Conservation (phyloP, 2,329 filamentous ascomycete genomes). For the Aspergillus piperis region DNA sequence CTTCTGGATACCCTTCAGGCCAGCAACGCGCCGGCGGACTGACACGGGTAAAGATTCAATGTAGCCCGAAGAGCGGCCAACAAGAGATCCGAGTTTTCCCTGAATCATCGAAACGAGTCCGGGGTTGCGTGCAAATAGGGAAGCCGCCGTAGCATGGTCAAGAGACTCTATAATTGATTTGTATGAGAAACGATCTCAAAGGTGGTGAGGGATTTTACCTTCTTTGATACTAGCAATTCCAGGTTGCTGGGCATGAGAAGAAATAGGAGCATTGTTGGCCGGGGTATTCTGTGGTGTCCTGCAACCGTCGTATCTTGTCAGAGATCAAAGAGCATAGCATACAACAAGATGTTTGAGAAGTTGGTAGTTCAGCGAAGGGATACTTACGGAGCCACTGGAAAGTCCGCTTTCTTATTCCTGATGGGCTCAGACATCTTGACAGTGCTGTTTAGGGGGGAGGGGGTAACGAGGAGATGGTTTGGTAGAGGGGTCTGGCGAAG, state of each 20-base stretch:
- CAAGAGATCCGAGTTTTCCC: slow-evolving; percentile 87
- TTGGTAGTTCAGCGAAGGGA: slow-evolving; percentile 8
- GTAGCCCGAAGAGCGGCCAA: slow-evolving; percentile 95
- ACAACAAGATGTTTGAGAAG: neutral
- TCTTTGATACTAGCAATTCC: slow-evolving; percentile 94
- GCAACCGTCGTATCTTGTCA: slow-evolving; percentile 37
- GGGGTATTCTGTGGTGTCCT: slow-evolving; percentile 99
- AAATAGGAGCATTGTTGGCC: slow-evolving; percentile 92
- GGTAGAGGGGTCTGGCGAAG: slow-evolving; percentile 25
- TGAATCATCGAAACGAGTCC: slow-evolving; percentile 96
- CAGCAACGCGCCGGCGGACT: slow-evolving; percentile 90
- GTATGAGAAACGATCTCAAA: neutral
- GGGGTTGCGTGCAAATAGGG: slow-evolving; percentile 94
- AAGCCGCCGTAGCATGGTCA: slow-evolving; percentile 81
- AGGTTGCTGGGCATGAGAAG: slow-evolving; percentile 93
- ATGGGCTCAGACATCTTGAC: slow-evolving; percentile 66
- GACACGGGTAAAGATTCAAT: slow-evolving; percentile 90
- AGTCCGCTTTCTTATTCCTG: slow-evolving; percentile 65
- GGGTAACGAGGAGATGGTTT: slow-evolving; percentile 17
- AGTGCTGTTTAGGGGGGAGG: slow-evolving; percentile 13
- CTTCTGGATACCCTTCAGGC: slow-evolving; percentile 97
- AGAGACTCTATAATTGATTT: slow-evolving; percentile 71
- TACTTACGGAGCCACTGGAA: slow-evolving; percentile 65
- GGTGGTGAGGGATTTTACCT: slow-evolving; percentile 61
- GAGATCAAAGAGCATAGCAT: slow-evolving; percentile 18